Base-by-base conservation (phyloP, 2,329 filamentous ascomycete species). In the Periconia sp. region DNA sequence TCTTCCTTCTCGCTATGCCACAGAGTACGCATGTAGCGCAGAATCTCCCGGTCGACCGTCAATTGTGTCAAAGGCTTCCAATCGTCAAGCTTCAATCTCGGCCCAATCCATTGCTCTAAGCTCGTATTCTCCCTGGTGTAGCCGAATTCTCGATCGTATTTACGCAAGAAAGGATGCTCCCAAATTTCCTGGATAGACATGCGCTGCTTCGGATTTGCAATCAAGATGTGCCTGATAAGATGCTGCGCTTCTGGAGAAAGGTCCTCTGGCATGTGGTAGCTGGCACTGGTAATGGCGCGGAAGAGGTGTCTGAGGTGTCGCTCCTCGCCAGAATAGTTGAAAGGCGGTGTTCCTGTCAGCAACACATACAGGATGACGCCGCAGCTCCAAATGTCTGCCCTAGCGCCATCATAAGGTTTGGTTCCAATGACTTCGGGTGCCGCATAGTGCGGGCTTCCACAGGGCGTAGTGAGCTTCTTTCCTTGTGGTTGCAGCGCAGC, bases 401-500 rank as follows among this genome's bases (percentile, higher is more conserved):
- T 86, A 39, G 90, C 87, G 9, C 92, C 94, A 41, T 87, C 85
- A 66, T 99, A 99, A 29, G 81, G 81, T 24, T 79, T 79, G 28
- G 86, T 86, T 54, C 84, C 83, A 49, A 96, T 86, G 23, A 99
- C 83, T 67, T 99, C 94, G 0, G 94, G 94, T 0, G 94, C 92
- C 13, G 92, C 92, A 61, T 99, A 99, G 70, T 97, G 94, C 16
- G 94, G 94, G 52, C 94, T 97, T 15, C 94, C 94, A 60, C 94
- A 99, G 4, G 92, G 90, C 1, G 94, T 97, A 43, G 83, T 88
- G 19, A 99, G 80, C 63, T 86, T 85, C 54, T 90, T 86, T 7
- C 84, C 86, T 17, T 83, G 80, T 3, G 88, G 88, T 67, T 97
- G 92, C 29, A 97, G 78, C 3, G 92, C 92, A 31, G 94, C 94